These are phyloP conservation scores for Exidia glandulosa DNA, from an alignment of 768 basidiomycete genomes.

Conservation along the genomic window DNA sequence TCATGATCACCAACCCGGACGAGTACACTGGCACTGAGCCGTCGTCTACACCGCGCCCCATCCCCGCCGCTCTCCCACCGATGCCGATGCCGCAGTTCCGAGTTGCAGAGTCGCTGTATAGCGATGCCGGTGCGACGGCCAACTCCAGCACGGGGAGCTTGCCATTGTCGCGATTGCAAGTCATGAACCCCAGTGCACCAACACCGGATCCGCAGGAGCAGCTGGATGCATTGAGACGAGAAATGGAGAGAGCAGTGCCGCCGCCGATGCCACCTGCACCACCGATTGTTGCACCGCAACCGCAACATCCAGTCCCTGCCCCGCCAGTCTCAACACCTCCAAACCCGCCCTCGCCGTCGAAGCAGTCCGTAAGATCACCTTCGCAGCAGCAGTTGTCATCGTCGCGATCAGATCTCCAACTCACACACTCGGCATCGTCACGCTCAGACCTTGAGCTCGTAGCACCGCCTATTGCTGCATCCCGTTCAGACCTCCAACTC, in stretches of 20 bases:
- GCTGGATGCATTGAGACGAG: neutral
- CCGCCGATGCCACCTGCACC: neutral
- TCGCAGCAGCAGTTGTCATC: too few species aligned
- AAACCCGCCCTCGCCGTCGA: neutral
- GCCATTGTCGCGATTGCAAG: neutral
- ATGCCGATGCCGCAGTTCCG: neutral
- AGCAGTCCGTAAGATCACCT: neutral
- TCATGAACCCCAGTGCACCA: neutral
- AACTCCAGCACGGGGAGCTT: neutral
- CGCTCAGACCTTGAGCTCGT: too few species aligned
- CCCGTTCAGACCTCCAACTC: too few species aligned
- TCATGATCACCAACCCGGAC: neutral
- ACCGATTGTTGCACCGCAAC: neutral
- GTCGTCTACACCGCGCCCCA: neutral
- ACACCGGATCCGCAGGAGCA: neutral
- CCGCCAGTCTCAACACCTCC: neutral
- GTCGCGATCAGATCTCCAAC: too few species aligned
- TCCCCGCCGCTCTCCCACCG: neutral
- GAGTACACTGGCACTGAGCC: neutral
- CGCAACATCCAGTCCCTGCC: neutral
- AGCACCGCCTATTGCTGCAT: too few species aligned
- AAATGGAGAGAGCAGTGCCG: too few species aligned
- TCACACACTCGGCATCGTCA: too few species aligned
- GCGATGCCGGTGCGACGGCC: neutral
- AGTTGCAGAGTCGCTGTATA: neutral